These are phyloP conservation scores for Centaurea solstitialis DNA, from an alignment of 129 eudicot species.

Conservation along the genomic window DNA sequence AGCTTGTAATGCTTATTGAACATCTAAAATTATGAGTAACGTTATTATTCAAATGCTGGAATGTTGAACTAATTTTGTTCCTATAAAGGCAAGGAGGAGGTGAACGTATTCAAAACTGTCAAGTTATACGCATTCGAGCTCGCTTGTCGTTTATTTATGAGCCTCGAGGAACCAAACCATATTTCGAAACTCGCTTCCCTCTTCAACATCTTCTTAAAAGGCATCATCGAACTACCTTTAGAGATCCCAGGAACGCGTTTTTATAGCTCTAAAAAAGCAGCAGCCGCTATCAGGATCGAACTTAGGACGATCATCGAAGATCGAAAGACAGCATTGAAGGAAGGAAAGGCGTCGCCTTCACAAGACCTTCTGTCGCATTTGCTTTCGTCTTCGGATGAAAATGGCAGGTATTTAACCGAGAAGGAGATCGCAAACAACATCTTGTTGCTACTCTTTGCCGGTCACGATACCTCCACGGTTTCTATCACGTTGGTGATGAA, in stretches of 20 bases:
- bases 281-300: background rate
- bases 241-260: constrained; percentile 23
- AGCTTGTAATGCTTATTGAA: no score
- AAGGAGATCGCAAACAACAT: constrained; percentile 23
- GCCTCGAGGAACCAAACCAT: constrained; percentile 17
- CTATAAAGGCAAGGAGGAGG: constrained; percentile 6
- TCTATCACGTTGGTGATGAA: constrained; percentile 22
- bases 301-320: constrained; percentile 7
- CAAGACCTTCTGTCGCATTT: constrained; percentile 15
- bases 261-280: constrained; percentile 8
- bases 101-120: background rate
- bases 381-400: constrained; percentile 17
- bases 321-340: background rate
- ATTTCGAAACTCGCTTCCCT: constrained; percentile 6
- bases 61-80: background rate
- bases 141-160: constrained; percentile 21
- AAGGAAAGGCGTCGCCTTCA: background rate
- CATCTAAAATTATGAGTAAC: no score
- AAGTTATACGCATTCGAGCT: constrained; percentile 18
- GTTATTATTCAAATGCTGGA: background rate
- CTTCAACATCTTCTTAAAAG: constrained; percentile 13
- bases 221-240: constrained; percentile 18
- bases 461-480: constrained; percentile 26
- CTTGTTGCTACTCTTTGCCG: constrained; percentile 21
- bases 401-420: background rate